A percentile compares a stretch with the other conserved stretches of the same genome.
These are phyloP conservation scores for Venturia asperata DNA, from an alignment of 2,329 filamentous ascomycete species.

Conservation along the genomic window DNA sequence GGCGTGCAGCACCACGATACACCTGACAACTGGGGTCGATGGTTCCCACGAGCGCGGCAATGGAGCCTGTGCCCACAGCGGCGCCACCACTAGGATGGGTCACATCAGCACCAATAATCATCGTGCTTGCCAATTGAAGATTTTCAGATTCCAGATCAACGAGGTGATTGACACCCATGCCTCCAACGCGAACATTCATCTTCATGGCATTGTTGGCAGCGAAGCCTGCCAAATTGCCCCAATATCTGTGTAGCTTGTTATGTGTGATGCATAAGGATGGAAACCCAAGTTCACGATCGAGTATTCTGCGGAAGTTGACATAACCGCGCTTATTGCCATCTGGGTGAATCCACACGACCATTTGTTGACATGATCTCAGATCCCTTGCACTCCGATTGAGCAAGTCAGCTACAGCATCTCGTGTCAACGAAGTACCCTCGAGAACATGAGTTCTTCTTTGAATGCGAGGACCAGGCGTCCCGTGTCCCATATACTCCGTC, in stretches of 20 bases:
- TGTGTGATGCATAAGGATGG: background rate
- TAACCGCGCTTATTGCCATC: too few relatives aligned
- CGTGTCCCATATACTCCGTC: too few relatives aligned
- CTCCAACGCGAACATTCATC: conserved; percentile 27
- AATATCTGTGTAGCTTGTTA: background rate
- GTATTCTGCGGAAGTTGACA: too few relatives aligned
- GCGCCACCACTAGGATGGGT: conserved; percentile 32
- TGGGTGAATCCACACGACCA: too few relatives aligned
- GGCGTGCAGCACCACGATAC: conserved; percentile 25
- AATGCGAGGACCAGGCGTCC: too few relatives aligned
- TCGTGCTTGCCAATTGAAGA: conserved; percentile 24
- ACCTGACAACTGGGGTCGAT: conserved; percentile 28
- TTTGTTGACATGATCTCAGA: too few relatives aligned
- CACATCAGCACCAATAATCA: conserved; percentile 40
- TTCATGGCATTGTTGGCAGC: conserved; percentile 27
- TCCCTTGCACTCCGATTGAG: too few relatives aligned
- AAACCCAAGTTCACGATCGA: background rate
- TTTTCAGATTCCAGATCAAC: conserved; percentile 16
- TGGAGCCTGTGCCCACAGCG: conserved; percentile 29
- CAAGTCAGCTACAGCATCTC: too few relatives aligned
- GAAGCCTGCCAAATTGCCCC: background rate
- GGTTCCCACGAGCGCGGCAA: conserved; percentile 38
- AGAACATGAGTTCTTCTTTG: too few relatives aligned
- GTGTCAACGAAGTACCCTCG: too few relatives aligned
- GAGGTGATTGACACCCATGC: conserved; percentile 22